Evolutionary conservation across 148 eudicot species (phyloP), one percentile per base, ranked within the genome.

Genomic region (Camellia lanceoleosa): DNA sequence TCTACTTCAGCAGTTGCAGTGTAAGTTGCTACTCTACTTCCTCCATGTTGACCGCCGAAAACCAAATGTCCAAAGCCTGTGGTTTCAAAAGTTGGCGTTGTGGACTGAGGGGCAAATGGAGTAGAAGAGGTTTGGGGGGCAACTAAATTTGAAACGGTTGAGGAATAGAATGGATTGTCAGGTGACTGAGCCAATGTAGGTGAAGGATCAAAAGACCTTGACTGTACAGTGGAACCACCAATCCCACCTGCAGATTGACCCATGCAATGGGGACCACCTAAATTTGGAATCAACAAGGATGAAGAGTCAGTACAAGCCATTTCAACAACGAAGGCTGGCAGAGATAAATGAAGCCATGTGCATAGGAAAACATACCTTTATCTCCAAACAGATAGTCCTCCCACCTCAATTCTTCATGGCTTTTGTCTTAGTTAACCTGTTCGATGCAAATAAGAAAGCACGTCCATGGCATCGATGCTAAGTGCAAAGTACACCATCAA

Each of bases 291-390:
- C 51, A 81, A 70, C 18, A 19, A 13, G 46, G 61, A 64, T 10
- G 16, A 77, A 10, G 20, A 16, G 44, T 61, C 68, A 14, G 0
- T 41, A 43, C 52, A 49, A 5, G 52, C 52, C 52, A 49, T 49
- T 49, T 49, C 52, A 5, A 49, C 7, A 49, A 20, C 1, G 7
- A 76, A 70, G 10, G 12, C 3, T 51, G 16, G n/a, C 54, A 23
- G 66, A 30, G 44, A 75, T 14, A 20, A 82, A 58, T 47, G 23
- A 46, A 75, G 41, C 16, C 42, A 66, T 42, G 11, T 30, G 2
- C 23, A 71, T 43, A 69, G 73, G 41, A 74, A 83, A 71, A 68
- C 66, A 70, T 82, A 87, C 93, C 92, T 81, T 79, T 75, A 62
- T 80, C 80, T 62, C 71, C 68, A 0, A 61, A 71, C 20, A 77